Base-by-base conservation (phyloP, 345 rosid species). In the Isatis tinctoria region DNA sequence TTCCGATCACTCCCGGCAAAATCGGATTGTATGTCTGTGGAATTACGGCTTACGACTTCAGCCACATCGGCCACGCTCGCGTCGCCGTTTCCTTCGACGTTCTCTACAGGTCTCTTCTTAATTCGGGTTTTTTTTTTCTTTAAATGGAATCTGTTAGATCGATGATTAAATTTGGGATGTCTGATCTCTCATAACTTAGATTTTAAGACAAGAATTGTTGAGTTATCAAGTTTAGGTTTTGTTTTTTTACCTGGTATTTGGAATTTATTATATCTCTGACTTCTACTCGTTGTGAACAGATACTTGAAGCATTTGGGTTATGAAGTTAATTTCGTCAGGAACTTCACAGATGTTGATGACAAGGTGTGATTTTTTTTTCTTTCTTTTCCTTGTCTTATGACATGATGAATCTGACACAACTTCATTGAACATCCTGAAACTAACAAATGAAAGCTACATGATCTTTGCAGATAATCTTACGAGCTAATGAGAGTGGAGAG, bases 331-430 rank as follows among this genome's bases (percentile, higher is more conserved):
- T 90, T 82, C 73, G 92, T 90, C 4, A 66, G 98, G 45, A 94
- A 94, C 79, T 91, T 94, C 76, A 94, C 98, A 1, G 97, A 94
- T 73, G 87, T 94, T 44, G 97, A 94, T 82, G 98, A 92, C 69
- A 95, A 95, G 97, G 97, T 87, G 32, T 67, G 82, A 39, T n/a
- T n/a, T n/a, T n/a, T n/a, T n/a, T n/a, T n/a, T n/a, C n/a, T n/a
- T n/a, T n/a, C n/a, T n/a, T n/a, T n/a, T n/a, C n/a, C n/a, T n/a
- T n/a, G n/a, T n/a, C n/a, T n/a, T n/a, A n/a, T n/a, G n/a, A n/a
- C n/a, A n/a, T n/a, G n/a, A n/a, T n/a, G n/a, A n/a, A n/a, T n/a
- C n/a, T n/a, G n/a, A n/a, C n/a, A n/a, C n/a, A n/a, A n/a, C n/a
- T n/a, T n/a, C n/a, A n/a, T n/a, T n/a, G n/a, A n/a, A n/a, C n/a